A percentile compares a stretch with the other conserved stretches of the same genome.
Conservation (phyloP, 1,139 yeast species). For the Candida glucosophila region DNA sequence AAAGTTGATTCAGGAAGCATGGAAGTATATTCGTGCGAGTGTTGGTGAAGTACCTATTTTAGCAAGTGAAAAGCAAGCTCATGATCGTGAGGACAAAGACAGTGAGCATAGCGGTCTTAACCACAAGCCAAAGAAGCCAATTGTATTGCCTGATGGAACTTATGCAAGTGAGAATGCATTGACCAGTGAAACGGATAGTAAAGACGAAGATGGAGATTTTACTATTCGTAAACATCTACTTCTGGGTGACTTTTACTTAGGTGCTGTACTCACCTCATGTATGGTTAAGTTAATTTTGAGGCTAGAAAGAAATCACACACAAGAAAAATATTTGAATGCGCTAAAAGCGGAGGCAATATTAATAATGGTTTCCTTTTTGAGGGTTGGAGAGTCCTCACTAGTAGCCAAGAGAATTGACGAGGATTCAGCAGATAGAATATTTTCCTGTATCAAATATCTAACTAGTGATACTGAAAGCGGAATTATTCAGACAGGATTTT, state of each 20-base stretch:
- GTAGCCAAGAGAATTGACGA: conserved; percentile 81
- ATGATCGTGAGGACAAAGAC: conserved; percentile 21
- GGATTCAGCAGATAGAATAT: conserved; percentile 87
- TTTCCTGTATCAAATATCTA: conserved; percentile 71
- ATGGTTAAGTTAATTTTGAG: conserved; percentile 83
- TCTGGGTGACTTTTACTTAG: conserved; percentile 86
- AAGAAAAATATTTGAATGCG: conserved; percentile 60
- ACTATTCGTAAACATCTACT: conserved; percentile 77
- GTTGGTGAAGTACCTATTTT: conserved; percentile 90
- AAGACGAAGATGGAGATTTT: conserved; percentile 38
- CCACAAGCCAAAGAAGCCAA: conserved; percentile 52
- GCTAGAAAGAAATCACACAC: conserved; percentile 51
- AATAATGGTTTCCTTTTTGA: conserved; percentile 81
- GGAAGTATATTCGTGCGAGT: conserved; percentile 78
- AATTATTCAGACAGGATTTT: conserved; percentile 61
- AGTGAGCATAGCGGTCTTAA: conserved; percentile 14
- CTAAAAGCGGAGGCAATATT: conserved; percentile 92
- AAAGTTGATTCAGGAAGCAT: conserved; percentile 67
- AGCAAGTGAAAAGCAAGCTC: conserved; percentile 55
- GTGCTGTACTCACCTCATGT: conserved; percentile 81
- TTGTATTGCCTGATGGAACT: conserved; percentile 94
- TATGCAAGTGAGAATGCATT: conserved; percentile 94
- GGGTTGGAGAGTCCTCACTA: conserved; percentile 80
- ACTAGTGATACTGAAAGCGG: conserved; percentile 51
- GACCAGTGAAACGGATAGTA: conserved; percentile 31